Percentiles rank a stretch among this genome's conserved stretches.
phyloP scores from a whole-genome alignment of 1,284 basidiomycete genomes.

The Ganoderma boninense region DNA sequence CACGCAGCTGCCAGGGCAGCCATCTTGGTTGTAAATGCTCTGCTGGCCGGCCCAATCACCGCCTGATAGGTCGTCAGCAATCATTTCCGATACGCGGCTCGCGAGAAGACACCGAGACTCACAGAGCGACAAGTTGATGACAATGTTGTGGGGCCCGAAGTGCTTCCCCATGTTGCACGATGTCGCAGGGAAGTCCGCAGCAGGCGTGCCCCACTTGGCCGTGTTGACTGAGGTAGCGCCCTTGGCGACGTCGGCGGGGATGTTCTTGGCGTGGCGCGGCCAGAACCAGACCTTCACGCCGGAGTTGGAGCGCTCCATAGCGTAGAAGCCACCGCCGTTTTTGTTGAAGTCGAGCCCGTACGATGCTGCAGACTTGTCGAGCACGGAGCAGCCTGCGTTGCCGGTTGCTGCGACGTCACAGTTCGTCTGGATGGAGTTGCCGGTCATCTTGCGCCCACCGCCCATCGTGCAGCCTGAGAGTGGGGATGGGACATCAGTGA shows the following conservation, averaged over 20 bases:
- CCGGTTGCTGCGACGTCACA: conserved; percentile 61
- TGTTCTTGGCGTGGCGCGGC: conserved; percentile 49
- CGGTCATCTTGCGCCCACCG: conserved; percentile 28
- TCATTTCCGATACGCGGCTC: neutral
- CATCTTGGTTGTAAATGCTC: neutral
- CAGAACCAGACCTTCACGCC: conserved; percentile 72
- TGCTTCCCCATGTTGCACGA: conserved; percentile 54
- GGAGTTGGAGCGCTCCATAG: conserved; percentile 57
- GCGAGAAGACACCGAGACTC: neutral
- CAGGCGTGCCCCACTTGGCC: conserved; percentile 57
- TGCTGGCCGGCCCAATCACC: neutral
- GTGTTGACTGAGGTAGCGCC: conserved; percentile 55
- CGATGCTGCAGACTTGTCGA: conserved; percentile 42
- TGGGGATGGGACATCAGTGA: neutral
- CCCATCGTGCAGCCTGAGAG: neutral
- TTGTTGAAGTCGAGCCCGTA: conserved; percentile 66
- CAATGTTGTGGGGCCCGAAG: conserved; percentile 62
- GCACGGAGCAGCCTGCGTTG: conserved; percentile 71
- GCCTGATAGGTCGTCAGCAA: neutral
- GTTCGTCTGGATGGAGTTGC: conserved; percentile 40
- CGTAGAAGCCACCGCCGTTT: conserved; percentile 64
- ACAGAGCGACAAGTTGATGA: conserved; percentile 62
- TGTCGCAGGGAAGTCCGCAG: conserved; percentile 60
- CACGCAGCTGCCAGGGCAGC: neutral
- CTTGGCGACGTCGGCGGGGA: conserved; percentile 55